Base-by-base conservation (phyloP, 768 basidiomycete genomes). In the Boletus sp. region DNA sequence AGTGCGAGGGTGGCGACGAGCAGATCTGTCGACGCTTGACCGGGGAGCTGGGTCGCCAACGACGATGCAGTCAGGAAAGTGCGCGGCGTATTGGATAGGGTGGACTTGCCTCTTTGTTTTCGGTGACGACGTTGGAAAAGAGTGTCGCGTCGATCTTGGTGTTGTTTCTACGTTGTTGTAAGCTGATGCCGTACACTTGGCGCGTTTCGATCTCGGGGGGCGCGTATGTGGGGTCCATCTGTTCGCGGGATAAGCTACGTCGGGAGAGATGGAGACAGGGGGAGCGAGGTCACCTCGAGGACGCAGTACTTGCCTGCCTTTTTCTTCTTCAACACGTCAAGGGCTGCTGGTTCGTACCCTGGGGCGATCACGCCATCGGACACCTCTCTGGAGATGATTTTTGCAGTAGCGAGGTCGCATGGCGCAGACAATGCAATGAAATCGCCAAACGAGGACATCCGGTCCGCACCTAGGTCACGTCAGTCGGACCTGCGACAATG, bases 371-470 rank as follows among this genome's bases (percentile, higher is more conserved):
- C 90, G 33, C 97, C 97, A 70, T 99, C 97, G 0, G 97, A 98
- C 10, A 99, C 97, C 70, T 99, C 97, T 17, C 97, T 84, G n/a
- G 94, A 95, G 69, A 99, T 97, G 71, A 99, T 95, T 61, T 86
- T 87, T 42, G 97, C 97, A 9, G 97, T 98, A 1, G 92, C 89
- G 37, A 94, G 78, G 70, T 99, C 97, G 75, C 95, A 97, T 18
- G 87, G 84, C 29, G 89, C 87, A 17, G 94, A 97, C 11, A 99
- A 81, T 0, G 94, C 97, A 65, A 99, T 95, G 71, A 98, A 99
- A 76, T 99, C 97, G 5, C 97, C 97, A 71, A 98, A 99, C 3
- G 96, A 98, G 1, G 96, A 98, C 97, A 99, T 99, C 52, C 97
- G 87, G 71, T 99, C 97, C 24, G 97, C 96, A 55, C 94, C 91